phyloP scores from a whole-genome alignment of 176 grass and related monocot genomes.

The Coix lacrymajobi region DNA sequence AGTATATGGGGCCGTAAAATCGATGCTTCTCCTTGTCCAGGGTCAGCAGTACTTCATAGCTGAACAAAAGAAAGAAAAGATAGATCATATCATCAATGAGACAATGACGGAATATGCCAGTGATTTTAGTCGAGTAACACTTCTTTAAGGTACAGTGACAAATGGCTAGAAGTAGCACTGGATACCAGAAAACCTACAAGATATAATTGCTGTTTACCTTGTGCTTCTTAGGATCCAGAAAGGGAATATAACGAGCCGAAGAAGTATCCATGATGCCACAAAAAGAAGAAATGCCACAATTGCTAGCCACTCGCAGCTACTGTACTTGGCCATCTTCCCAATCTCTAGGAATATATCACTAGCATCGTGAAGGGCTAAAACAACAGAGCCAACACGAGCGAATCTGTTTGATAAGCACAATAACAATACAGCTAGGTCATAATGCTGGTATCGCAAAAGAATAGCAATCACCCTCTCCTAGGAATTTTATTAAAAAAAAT shows the following conservation, averaged over 20 bases:
- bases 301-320: constrained; percentile 64
- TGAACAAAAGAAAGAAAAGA: constrained; percentile 31
- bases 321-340: constrained; percentile 93
- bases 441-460: not conserved
- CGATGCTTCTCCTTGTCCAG: constrained; percentile 63
- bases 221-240: constrained; percentile 96
- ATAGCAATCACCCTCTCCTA: not conserved
- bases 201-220: constrained; percentile 46
- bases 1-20: constrained; percentile 79
- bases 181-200: constrained; percentile 3
- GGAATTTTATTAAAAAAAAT: not conserved
- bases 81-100: constrained; percentile 20
- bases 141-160: not conserved
- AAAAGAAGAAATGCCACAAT: constrained; percentile 64
- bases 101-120: constrained; percentile 3
- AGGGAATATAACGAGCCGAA: constrained; percentile 73
- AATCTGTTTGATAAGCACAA: constrained; percentile 50
- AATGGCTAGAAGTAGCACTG: constrained; percentile 4
- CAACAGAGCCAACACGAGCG: constrained; percentile 66
- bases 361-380: constrained; percentile 83
- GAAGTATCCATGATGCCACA: constrained; percentile 73
- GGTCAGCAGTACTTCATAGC: constrained; percentile 73
- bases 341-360: constrained; percentile 90
- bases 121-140: not conserved
- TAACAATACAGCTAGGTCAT: constrained; percentile 15